Percentiles rank a stretch among this genome's conserved stretches.
Evolutionary conservation across 2,329 filamentous ascomycete species (phyloP).

Genomic region (Curvularia verruculosa): DNA sequence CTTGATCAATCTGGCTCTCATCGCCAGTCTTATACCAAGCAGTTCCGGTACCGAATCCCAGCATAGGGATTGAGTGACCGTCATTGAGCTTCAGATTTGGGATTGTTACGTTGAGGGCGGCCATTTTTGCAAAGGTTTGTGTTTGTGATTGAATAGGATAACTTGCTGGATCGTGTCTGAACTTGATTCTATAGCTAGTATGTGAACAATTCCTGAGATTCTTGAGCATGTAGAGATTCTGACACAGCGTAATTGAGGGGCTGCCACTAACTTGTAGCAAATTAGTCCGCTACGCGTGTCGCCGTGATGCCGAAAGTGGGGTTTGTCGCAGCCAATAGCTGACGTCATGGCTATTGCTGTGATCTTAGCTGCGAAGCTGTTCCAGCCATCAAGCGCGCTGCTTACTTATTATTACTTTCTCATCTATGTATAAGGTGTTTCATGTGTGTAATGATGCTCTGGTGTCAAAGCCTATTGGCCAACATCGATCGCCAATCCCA

Average conservation of each 20-base stretch:
- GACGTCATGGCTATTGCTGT: slow-evolving; percentile 7
- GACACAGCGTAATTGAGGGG: neutral
- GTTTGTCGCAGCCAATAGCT: slow-evolving; percentile 1
- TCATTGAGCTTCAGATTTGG: slow-evolving; percentile 74
- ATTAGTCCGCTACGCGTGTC: neutral
- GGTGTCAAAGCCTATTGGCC: neutral
- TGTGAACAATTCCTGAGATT: neutral
- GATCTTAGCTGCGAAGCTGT: neutral
- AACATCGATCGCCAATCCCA: neutral
- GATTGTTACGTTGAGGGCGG: slow-evolving; percentile 55
- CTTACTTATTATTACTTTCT: neutral
- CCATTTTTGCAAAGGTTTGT: slow-evolving; percentile 38
- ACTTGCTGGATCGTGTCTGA: neutral
- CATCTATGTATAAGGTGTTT: neutral
- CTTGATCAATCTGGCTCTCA: slow-evolving; percentile 61
- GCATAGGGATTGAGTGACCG: slow-evolving; percentile 72
- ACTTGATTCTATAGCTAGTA: neutral
- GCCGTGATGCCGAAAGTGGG: slow-evolving; percentile 15
- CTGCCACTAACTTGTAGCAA: neutral
- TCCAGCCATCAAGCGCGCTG: neutral
- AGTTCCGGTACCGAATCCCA: slow-evolving; percentile 76
- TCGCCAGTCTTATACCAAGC: slow-evolving; percentile 64
- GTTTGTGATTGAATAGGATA: neutral
- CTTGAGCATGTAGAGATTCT: slow-evolving; percentile 4
- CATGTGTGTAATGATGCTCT: neutral